Evolutionary conservation across 257 asterid genomes (phyloP).

Genomic region (Euphrasia confusa): DNA sequence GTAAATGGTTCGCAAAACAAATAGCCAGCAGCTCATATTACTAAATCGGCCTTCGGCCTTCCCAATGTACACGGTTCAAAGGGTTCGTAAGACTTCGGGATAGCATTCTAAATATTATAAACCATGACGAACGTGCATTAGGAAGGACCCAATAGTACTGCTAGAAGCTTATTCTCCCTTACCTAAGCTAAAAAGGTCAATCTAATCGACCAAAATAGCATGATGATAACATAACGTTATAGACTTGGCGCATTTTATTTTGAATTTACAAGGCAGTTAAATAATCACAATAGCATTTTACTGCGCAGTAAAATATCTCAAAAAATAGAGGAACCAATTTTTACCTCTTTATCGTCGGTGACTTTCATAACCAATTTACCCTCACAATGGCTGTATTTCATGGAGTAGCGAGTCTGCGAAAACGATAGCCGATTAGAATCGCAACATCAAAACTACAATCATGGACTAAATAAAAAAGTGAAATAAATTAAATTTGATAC

Average conservation of each 20-base stretch:
- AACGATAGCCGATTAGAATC: constrained; percentile 12
- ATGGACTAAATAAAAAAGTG: not conserved
- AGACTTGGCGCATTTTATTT: too few species aligned
- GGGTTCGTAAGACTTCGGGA: constrained; percentile 1
- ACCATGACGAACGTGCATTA: not conserved
- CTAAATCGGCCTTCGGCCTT: too few species aligned
- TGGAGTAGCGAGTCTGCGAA: constrained; percentile 67
- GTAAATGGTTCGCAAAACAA: too few species aligned
- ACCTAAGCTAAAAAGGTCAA: not conserved
- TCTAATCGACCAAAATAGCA: too few species aligned
- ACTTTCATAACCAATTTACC: constrained; percentile 93
- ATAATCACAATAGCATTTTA: too few species aligned
- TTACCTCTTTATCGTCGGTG: constrained; percentile 78
- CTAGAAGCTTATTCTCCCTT: constrained; percentile 2
- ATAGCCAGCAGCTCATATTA: too few species aligned
- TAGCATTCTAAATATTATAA: not conserved
- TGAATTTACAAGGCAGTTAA: too few species aligned
- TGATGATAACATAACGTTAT: too few species aligned
- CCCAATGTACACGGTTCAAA: too few species aligned
- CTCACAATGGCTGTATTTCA: constrained; percentile 86
- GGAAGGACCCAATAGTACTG: not conserved
- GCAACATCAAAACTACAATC: not conserved
- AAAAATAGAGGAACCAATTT: not conserved
- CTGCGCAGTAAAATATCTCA: too few species aligned
- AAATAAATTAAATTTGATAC: constrained; percentile 24